A percentile compares a stretch with the other conserved stretches of the same genome.
phyloP scores from a whole-genome alignment of 164 flowering plant genomes.

The Macadamia tetraphylla region DNA sequence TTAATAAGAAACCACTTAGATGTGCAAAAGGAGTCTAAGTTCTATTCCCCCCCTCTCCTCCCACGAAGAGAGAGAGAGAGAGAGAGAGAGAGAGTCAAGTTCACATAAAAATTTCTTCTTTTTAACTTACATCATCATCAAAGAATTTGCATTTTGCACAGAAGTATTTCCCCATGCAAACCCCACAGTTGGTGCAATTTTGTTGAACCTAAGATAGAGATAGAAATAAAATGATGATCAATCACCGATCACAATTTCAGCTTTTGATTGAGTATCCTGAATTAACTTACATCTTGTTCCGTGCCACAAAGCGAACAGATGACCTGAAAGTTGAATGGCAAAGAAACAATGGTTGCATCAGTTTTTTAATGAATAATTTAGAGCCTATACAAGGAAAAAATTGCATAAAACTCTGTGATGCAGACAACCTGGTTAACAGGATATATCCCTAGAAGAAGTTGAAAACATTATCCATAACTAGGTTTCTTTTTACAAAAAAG shows the following conservation, averaged over 20 bases:
- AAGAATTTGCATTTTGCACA: slow-evolving; percentile 81
- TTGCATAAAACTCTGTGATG: not conserved
- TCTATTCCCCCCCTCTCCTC: no score
- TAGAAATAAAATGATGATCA: slow-evolving; percentile 6
- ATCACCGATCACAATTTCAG: not conserved
- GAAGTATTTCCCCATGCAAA: slow-evolving; percentile 79
- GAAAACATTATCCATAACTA: slow-evolving; percentile 9
- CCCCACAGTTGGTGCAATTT: slow-evolving; percentile 69
- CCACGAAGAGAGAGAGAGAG: no score
- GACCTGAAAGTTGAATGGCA: slow-evolving; percentile 44
- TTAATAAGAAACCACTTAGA: slow-evolving; percentile 1
- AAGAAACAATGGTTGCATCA: slow-evolving; percentile 3
- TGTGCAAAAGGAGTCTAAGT: not conserved
- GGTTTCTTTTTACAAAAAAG: not conserved
- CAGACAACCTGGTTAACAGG: not conserved
- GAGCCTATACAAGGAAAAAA: not conserved
- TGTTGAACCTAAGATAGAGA: slow-evolving; percentile 55
- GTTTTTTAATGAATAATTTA: not conserved
- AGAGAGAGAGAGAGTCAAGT: no score
- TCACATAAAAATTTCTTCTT: not conserved
- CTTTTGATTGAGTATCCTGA: not conserved
- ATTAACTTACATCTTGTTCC: slow-evolving; percentile 79
- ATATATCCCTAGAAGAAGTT: no score
- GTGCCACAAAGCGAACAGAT: slow-evolving; percentile 77
- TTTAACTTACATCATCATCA: slow-evolving; percentile 67